Base-by-base conservation (phyloP, 2,329 filamentous ascomycete genomes). In the Colletotrichum sp. region DNA sequence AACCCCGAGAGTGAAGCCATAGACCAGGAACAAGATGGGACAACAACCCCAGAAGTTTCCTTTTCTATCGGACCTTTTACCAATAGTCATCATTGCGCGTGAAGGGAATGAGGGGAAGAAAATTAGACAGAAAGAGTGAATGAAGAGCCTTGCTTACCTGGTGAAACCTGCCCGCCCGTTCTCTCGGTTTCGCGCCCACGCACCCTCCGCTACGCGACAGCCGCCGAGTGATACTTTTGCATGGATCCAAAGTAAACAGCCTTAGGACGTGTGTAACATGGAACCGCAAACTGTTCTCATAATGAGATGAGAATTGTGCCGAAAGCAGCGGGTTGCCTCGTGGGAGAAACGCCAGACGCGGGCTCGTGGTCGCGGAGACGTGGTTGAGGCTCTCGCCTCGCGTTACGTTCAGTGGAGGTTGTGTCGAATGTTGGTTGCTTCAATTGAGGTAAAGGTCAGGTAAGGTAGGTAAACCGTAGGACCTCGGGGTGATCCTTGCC, bases 11-110 rank as follows among this genome's bases (percentile, higher is more conserved):
- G 71, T 77, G 76, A 72, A 59, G 47, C 75, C 77, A 73, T 76
- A 65, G 65, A 64, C 18, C 24, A 47, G 69, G 58, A 61, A 69
- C 57, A 74, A 70, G 70, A 69, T 66, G 71, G 76, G 77, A 78
- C 79, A 79, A 79, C 80, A 81, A 81, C 84, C 89, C 87, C 89
- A 86, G 87, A 81, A 81, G 82, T 79, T 82, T 80, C 82, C 82
- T 80, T 79, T 82, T 84, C 83, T 82, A 87, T 92, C 89, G 85
- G 90, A 90, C 90, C 90, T 91, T 92, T 92, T 92, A 91, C 90
- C 90, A 90, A 82, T 80, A 75, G 80, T 87, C 89, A 91, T 91
- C 90, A 89, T 86, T 71, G 82, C 75, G 68, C 61, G 29, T 51
- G 59, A 34, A 27, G 27, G 64, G 54, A 38, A 58, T 8, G 70